Percentiles rank a stretch among this genome's conserved stretches.
phyloP scores from a whole-genome alignment of 2,329 filamentous ascomycete species.

The Chalaropsis ovoidea region DNA sequence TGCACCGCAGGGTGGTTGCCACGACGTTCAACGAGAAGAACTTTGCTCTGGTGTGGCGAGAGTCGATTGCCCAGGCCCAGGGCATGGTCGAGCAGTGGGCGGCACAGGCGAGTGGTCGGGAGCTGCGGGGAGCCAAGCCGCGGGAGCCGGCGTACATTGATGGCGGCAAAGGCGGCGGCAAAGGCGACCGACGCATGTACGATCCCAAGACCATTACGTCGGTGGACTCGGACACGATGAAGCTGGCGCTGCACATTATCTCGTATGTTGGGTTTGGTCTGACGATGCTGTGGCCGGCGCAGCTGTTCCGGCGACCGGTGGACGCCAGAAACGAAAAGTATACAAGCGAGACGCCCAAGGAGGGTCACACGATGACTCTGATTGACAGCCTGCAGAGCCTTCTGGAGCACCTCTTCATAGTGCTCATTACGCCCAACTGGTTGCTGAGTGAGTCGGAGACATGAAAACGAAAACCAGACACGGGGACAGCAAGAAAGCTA shows the following conservation, averaged over 20 bases:
- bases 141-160: conserved; percentile 27
- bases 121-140: conserved; percentile 13
- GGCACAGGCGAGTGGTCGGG: conserved; percentile 28
- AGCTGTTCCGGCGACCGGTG: conserved; percentile 39
- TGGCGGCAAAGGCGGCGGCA: not conserved
- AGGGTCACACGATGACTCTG: conserved; percentile 55
- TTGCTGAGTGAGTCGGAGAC: conserved; percentile 39
- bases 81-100: conserved; percentile 52
- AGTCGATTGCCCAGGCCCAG: conserved; percentile 52
- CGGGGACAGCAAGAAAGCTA: not conserved
- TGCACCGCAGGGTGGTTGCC: conserved; percentile 61
- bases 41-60: conserved; percentile 54
- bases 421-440: conserved; percentile 51
- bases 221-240: conserved; percentile 56
- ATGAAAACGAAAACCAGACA: not conserved
- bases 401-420: conserved; percentile 52
- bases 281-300: conserved; percentile 51
- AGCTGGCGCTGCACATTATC: conserved; percentile 46
- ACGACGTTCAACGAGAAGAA: conserved; percentile 70
- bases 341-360: conserved; percentile 37
- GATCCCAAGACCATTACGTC: conserved; percentile 39
- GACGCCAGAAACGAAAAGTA: conserved; percentile 43
- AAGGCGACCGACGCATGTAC: conserved; percentile 19
- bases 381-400: conserved; percentile 51
- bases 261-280: conserved; percentile 63